Evolutionary conservation across 2,329 filamentous ascomycete species (phyloP).

Genomic region (Ophiosphaerella korrae): DNA sequence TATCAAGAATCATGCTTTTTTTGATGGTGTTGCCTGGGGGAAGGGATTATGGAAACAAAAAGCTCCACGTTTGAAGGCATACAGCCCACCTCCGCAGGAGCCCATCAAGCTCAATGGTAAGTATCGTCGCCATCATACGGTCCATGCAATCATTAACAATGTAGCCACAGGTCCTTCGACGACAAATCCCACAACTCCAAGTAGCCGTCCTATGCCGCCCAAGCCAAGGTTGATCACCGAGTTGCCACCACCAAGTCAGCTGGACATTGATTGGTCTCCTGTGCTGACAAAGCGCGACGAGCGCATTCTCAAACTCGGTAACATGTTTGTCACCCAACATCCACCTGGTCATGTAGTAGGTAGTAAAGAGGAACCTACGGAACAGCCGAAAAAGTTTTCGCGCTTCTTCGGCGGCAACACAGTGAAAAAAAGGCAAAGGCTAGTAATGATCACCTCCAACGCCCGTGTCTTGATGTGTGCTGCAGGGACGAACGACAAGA

Average conservation of each 20-base stretch:
- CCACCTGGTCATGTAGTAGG: constrained; percentile 76
- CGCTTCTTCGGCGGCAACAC: constrained; percentile 91
- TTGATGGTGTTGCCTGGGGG: constrained; percentile 84
- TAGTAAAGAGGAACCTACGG: constrained; percentile 67
- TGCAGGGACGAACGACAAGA: constrained; percentile 93
- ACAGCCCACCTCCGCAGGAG: constrained; percentile 76
- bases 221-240: constrained; percentile 85
- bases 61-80: constrained; percentile 83
- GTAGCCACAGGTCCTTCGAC: constrained; percentile 34
- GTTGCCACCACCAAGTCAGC: constrained; percentile 90
- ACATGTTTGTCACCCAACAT: constrained; percentile 81
- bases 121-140: constrained; percentile 11
- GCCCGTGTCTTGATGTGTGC: constrained; percentile 89
- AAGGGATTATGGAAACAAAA: constrained; percentile 86
- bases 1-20: constrained; percentile 96
- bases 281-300: constrained; percentile 91
- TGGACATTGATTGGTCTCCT: constrained; percentile 98
- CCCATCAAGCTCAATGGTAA: constrained; percentile 59
- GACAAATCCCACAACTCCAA: constrained; percentile 22
- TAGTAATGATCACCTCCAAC: constrained; percentile 94
- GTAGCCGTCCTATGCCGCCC: constrained; percentile 52
- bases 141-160: constrained; percentile 18
- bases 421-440: constrained; percentile 87
- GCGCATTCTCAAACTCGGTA: constrained; percentile 90
- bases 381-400: constrained; percentile 80